These are phyloP conservation scores for Nakazawaea ambrosiae DNA, from an alignment of 805 yeast species.

Conservation along the genomic window DNA sequence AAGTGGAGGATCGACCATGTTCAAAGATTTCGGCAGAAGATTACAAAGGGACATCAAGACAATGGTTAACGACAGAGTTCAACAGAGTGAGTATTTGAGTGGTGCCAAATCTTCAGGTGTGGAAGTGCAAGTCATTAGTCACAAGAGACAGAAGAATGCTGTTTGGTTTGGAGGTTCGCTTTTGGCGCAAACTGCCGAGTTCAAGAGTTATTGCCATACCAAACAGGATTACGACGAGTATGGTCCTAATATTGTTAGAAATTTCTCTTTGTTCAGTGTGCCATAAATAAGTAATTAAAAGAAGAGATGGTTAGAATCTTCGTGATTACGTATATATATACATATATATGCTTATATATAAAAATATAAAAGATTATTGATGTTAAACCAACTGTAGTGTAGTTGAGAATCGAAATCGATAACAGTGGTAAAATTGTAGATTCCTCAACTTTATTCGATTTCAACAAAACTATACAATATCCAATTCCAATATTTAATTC, in stretches of 20 bases:
- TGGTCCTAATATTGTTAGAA: conserved; percentile 97
- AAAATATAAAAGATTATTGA: no score
- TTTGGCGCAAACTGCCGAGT: conserved; percentile 95
- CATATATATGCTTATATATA: no score
- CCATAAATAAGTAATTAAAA: conserved; percentile 38
- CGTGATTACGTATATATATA: not conserved
- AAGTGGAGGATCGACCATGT: conserved; percentile 98
- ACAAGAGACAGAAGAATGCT: conserved; percentile 95
- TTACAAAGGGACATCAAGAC: conserved; percentile 88
- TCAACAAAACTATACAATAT: no score
- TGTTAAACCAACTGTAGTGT: not conserved
- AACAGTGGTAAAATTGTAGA: no score
- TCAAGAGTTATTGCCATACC: conserved; percentile 93
- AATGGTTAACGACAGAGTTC: conserved; percentile 84
- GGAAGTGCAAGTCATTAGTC: conserved; percentile 93
- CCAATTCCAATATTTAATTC: no score
- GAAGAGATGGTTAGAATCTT: not conserved
- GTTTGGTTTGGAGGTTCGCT: conserved; percentile 99
- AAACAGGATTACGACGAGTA: conserved; percentile 96
- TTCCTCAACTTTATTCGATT: no score
- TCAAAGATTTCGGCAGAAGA: conserved; percentile 96
- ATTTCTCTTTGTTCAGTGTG: conserved; percentile 89
- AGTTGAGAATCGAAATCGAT: no score
- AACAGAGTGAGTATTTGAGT: conserved; percentile 68
- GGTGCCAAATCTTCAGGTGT: conserved; percentile 85